Evolutionary conservation across 2,329 filamentous ascomycete species (phyloP).

Genomic region (Alternaria infectoria): DNA sequence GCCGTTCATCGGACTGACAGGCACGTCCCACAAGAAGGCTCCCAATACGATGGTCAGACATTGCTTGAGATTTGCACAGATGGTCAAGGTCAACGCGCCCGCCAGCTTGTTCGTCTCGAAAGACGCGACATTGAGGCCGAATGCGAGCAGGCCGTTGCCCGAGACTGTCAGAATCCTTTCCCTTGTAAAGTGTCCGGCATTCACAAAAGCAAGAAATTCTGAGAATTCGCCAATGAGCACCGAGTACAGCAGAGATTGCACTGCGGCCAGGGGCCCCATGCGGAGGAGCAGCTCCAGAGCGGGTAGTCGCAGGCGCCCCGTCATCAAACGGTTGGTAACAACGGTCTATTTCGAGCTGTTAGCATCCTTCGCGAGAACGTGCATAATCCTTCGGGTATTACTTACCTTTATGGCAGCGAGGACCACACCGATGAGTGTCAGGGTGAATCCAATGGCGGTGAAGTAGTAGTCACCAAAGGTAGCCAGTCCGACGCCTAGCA

Average conservation of each 20-base stretch:
- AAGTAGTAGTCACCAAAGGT: conserved; percentile 6
- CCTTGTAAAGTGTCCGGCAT: not conserved
- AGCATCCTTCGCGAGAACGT: not conserved
- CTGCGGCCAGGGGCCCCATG: conserved; percentile 3
- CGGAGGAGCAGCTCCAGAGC: conserved; percentile 4
- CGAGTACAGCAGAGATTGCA: conserved; percentile 5
- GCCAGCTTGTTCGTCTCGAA: conserved; percentile 6
- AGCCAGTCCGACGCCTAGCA: conserved; percentile 1
- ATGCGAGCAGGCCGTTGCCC: conserved; percentile 1
- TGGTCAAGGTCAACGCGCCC: conserved; percentile 4
- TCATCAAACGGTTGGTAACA: conserved; percentile 6
- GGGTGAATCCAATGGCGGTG: not conserved
- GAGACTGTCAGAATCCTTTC: not conserved
- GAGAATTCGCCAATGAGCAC: conserved; percentile 4
- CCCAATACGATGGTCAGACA: conserved; percentile 2
- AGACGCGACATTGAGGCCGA: not conserved
- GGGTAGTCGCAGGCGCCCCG: conserved; percentile 1
- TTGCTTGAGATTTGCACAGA: conserved; percentile 5
- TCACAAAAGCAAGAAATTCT: not conserved
- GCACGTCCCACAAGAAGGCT: conserved; percentile 3
- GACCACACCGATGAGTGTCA: conserved; percentile 2
- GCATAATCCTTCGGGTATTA: not conserved
- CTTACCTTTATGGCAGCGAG: conserved; percentile 4
- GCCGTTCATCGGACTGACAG: conserved; percentile 2
- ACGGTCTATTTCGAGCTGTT: not conserved